These are phyloP conservation scores for Biscogniauxia sp. DNA, from an alignment of 2,329 filamentous ascomycete genomes.

Conservation along the genomic window DNA sequence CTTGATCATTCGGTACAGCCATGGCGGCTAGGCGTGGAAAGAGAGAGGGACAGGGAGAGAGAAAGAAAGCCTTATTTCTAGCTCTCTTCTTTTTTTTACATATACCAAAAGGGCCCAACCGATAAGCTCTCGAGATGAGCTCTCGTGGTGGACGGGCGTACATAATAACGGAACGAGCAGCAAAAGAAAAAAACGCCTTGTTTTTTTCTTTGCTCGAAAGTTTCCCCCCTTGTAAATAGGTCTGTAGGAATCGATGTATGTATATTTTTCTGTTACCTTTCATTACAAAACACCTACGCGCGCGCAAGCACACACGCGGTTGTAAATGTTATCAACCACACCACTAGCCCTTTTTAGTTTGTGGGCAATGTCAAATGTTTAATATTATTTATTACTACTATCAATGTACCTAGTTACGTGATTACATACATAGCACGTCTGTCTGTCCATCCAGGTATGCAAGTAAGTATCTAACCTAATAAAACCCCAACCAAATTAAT, in stretches of 20 bases:
- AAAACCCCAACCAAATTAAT: too few relatives aligned
- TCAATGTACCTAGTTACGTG: too few relatives aligned
- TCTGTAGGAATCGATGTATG: slow-evolving; percentile 9
- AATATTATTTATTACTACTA: too few relatives aligned
- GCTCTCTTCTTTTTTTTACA: neutral
- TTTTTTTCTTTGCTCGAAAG: neutral
- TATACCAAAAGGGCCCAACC: neutral
- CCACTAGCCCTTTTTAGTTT: too few relatives aligned
- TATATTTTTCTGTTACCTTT: neutral
- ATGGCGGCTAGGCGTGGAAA: neutral
- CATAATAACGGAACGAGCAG: neutral
- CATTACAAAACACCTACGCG: neutral
- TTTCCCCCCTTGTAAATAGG: slow-evolving; percentile 7
- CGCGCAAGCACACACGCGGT: neutral
- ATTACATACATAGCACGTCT: too few relatives aligned
- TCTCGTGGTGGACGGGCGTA: neutral
- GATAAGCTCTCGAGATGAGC: neutral
- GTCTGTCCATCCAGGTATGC: too few relatives aligned
- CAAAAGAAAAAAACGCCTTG: neutral
- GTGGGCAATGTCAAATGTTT: too few relatives aligned
- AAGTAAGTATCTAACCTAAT: too few relatives aligned
- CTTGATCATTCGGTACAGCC: neutral
- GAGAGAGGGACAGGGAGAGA: neutral
- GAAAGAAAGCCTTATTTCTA: neutral
- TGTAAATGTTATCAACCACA: neutral